phyloP scores from a whole-genome alignment of 495 filamentous ascomycete genomes.

The Opeltia flavorubescens region DNA sequence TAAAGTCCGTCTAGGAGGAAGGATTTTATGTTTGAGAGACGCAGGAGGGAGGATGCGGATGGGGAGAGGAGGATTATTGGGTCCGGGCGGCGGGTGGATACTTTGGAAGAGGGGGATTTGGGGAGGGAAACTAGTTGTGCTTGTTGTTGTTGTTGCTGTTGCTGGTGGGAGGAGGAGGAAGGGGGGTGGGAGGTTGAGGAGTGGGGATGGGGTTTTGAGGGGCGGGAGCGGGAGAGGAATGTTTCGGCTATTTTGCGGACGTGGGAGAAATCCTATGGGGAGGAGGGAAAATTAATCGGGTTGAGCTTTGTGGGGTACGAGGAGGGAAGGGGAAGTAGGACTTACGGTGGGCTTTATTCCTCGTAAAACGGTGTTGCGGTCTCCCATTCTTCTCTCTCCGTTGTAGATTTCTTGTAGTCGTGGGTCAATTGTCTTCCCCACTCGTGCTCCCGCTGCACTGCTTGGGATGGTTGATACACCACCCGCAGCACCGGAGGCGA shows the following conservation, averaged over 20 bases:
- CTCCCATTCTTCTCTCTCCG: slow-evolving; percentile 78
- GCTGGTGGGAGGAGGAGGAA: slow-evolving; percentile 7
- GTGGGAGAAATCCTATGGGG: slow-evolving; percentile 86
- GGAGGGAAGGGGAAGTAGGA: slow-evolving; percentile 3
- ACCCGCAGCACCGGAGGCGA: slow-evolving; percentile 29
- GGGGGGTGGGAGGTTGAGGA: slow-evolving; percentile 23
- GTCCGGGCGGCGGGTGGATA: slow-evolving; percentile 46
- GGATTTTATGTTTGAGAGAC: slow-evolving; percentile 89
- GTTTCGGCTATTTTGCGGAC: slow-evolving; percentile 72
- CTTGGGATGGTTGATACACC: slow-evolving; percentile 26
- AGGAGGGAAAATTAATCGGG: slow-evolving; percentile 11
- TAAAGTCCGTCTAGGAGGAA: slow-evolving; percentile 84
- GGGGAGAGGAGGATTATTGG: slow-evolving; percentile 97
- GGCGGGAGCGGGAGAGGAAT: slow-evolving; percentile 49
- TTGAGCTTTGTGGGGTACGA: background rate
- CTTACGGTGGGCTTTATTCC: slow-evolving; percentile 84
- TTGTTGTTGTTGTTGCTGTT: slow-evolving; percentile 27
- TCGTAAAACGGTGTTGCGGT: slow-evolving; percentile 74
- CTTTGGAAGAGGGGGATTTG: slow-evolving; percentile 27
- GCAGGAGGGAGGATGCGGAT: slow-evolving; percentile 93
- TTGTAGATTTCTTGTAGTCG: slow-evolving; percentile 77
- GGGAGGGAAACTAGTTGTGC: slow-evolving; percentile 24
- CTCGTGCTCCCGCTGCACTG: slow-evolving; percentile 39
- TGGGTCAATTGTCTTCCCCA: slow-evolving; percentile 54
- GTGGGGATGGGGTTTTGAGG: slow-evolving; percentile 26